phyloP scores from a whole-genome alignment of 1,284 basidiomycete genomes.

The Pseudozyma thailandica region DNA sequence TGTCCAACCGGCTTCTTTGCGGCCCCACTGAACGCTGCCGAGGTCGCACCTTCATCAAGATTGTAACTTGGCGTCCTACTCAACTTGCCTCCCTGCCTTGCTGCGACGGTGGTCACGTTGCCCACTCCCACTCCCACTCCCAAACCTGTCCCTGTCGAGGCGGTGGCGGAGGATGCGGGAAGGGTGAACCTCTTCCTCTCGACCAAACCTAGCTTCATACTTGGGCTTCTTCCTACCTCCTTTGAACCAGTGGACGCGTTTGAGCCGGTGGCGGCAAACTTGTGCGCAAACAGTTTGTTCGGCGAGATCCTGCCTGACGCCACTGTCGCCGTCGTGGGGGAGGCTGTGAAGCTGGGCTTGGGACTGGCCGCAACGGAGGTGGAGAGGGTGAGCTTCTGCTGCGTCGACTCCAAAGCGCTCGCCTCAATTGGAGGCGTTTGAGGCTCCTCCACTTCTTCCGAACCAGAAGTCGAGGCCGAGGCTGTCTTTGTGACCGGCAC shows the following conservation, averaged over 20 bases:
- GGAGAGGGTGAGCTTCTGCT: background rate
- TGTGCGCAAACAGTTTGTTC: slow-evolving; percentile 40
- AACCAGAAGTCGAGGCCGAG: slow-evolving; percentile 21
- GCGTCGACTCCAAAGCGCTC: background rate
- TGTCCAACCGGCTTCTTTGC: slow-evolving; percentile 37
- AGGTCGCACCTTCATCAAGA: slow-evolving; percentile 12
- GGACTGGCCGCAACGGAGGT: background rate
- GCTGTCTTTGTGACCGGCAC: slow-evolving; percentile 15
- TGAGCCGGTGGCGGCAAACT: slow-evolving; percentile 18
- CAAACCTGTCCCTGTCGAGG: background rate
- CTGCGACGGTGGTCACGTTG: slow-evolving; percentile 6
- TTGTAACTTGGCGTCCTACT: slow-evolving; percentile 25
- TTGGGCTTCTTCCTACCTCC: slow-evolving; percentile 4
- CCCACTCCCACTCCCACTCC: no score
- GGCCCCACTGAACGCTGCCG: slow-evolving; percentile 25
- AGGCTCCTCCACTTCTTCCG: slow-evolving; percentile 19
- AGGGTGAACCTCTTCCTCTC: slow-evolving; percentile 49
- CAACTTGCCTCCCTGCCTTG: slow-evolving; percentile 12
- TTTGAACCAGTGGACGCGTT: slow-evolving; percentile 1
- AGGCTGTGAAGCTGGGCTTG: slow-evolving; percentile 2
- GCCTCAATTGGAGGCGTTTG: slow-evolving; percentile 22
- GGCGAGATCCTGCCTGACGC: slow-evolving; percentile 38
- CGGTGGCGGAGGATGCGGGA: slow-evolving; percentile 6
- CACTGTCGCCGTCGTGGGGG: background rate
- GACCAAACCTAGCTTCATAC: slow-evolving; percentile 27